Evolutionary conservation across 768 basidiomycete genomes (phyloP).

Genomic region (Trametes coccinea): DNA sequence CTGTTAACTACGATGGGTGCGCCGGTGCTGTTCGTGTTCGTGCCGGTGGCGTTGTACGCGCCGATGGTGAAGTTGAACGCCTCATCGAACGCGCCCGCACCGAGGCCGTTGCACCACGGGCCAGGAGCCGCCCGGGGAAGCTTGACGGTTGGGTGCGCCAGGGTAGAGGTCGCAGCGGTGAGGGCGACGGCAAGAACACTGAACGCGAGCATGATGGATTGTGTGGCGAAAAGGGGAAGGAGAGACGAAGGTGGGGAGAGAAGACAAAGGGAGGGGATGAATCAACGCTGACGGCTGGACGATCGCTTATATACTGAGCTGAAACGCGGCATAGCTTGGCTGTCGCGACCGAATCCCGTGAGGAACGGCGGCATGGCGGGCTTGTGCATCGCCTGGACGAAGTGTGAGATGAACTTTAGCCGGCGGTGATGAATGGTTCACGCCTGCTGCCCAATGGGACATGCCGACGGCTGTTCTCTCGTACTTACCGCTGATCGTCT

Average conservation of each 20-base stretch:
- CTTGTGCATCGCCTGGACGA: no score
- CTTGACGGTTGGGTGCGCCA: slow-evolving; percentile 16
- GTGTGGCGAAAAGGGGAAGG: neutral
- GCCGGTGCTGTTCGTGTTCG: slow-evolving; percentile 47
- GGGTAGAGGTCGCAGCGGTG: slow-evolving; percentile 5
- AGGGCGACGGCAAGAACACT: slow-evolving; percentile 11
- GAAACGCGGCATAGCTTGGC: neutral
- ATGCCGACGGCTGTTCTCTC: neutral
- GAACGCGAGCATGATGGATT: slow-evolving; percentile 20
- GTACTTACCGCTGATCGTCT: neutral
- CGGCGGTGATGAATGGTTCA: neutral
- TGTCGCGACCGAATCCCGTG: neutral
- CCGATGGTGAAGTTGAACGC: slow-evolving; percentile 47
- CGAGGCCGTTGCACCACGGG: slow-evolving; percentile 26
- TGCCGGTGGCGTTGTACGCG: slow-evolving; percentile 42
- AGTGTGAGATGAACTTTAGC: no score
- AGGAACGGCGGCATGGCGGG: no score
- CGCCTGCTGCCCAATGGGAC: neutral
- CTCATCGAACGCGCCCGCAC: slow-evolving; percentile 28
- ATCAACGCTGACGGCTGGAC: neutral
- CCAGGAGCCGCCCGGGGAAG: slow-evolving; percentile 6
- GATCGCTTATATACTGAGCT: neutral
- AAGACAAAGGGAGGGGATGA: neutral
- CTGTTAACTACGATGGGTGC: slow-evolving; percentile 47
- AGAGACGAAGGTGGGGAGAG: neutral